These are phyloP conservation scores for Chimonanthus salicifolius DNA, from an alignment of 164 flowering plant genomes.

Conservation along the genomic window DNA sequence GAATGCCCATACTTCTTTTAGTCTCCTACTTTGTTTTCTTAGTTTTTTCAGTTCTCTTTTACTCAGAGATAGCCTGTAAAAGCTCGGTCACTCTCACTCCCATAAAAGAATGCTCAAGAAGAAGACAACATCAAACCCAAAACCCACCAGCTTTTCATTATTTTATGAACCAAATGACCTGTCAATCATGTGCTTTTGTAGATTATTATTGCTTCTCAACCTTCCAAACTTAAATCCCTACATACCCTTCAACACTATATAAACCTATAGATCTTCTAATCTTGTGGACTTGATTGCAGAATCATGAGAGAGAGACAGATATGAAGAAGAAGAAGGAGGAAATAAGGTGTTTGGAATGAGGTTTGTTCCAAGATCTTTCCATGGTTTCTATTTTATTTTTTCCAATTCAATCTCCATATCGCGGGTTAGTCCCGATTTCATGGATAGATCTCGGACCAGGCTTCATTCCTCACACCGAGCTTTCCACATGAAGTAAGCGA, in stretches of 20 bases:
- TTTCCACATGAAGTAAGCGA: constrained; percentile 23
- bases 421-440: neutral
- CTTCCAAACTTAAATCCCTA: constrained; percentile 11
- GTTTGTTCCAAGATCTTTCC: constrained; percentile 73
- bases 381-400: neutral
- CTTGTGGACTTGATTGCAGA: constrained; percentile 25
- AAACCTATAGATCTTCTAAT: no score
- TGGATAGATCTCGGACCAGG: constrained; percentile 83
- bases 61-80: constrained; percentile 34
- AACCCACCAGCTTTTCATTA: constrained; percentile 41
- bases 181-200: constrained; percentile 51
- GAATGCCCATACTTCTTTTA: constrained; percentile 13
- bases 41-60: constrained; percentile 38
- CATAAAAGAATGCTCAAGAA: constrained; percentile 28
- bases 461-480: constrained; percentile 75
- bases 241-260: constrained; percentile 1
- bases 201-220: constrained; percentile 14
- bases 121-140: constrained; percentile 52
- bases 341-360: constrained; percentile 60
- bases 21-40: constrained; percentile 16
- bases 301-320: constrained; percentile 26
- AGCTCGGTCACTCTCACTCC: constrained; percentile 20
- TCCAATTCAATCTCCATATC: no score
- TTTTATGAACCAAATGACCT: constrained; percentile 45
- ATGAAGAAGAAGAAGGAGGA: constrained; percentile 20